Percentiles rank a stretch among this genome's conserved stretches.
Evolutionary conservation across 139 green algal genomes (phyloP).

Genomic region (Diplosphaera chodatii): DNA sequence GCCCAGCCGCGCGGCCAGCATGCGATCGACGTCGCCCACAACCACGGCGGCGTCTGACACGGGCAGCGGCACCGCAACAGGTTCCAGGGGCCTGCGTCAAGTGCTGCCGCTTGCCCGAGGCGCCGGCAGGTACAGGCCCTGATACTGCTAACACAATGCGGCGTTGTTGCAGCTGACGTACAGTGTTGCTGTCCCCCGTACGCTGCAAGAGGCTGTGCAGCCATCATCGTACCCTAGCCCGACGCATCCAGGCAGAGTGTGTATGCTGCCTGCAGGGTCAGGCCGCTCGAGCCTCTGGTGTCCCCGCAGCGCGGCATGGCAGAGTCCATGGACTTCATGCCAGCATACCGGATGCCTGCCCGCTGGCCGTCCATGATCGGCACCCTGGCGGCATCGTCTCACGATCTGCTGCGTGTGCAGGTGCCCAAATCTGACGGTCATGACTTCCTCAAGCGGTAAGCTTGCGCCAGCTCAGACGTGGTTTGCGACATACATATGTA

Average conservation of each 20-base stretch:
- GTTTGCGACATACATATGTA: too few relatives aligned
- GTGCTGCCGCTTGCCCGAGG: neutral
- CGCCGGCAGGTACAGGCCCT: neutral
- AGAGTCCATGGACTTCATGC: slow-evolving; percentile 26
- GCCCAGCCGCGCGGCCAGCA: neutral
- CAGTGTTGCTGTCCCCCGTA: too few relatives aligned
- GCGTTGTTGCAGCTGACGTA: too few relatives aligned
- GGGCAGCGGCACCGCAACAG: neutral
- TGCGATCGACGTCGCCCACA: neutral
- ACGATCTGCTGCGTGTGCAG: neutral
- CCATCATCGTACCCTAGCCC: too few relatives aligned
- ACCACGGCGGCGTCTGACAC: neutral
- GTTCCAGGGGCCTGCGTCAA: neutral
- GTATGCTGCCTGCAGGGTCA: neutral
- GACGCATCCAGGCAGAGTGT: too few relatives aligned
- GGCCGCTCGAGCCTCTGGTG: neutral
- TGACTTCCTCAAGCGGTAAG: too few relatives aligned
- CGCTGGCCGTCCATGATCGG: slow-evolving; percentile 40
- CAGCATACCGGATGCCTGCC: slow-evolving; percentile 24
- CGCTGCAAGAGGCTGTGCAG: too few relatives aligned
- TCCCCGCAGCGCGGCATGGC: slow-evolving; percentile 19
- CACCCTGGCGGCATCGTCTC: neutral
- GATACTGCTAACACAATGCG: too few relatives aligned
- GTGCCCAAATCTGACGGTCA: too few relatives aligned
- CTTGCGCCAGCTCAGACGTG: too few relatives aligned